Conservation (phyloP, 176 grass and related monocot species). For the Leersia perrieri region DNA sequence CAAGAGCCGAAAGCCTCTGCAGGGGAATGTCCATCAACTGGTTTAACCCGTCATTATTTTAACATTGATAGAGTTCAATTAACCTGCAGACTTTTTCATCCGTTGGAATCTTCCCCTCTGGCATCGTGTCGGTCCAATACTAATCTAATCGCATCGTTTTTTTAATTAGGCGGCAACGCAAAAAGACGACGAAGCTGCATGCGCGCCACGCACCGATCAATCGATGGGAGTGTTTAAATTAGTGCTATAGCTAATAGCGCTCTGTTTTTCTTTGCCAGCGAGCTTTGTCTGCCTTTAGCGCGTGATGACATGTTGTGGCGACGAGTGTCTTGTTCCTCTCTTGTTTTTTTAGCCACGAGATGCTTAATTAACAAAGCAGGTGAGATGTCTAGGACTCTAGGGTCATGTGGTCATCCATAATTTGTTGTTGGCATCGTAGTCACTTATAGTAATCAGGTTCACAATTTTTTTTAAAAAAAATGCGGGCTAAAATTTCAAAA, state of each 20-base stretch:
- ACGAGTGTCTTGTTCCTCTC: neutral
- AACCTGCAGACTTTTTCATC: constrained; percentile 4
- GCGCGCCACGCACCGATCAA: neutral
- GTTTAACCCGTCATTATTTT: neutral
- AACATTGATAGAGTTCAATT: no score
- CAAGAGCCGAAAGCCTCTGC: constrained; percentile 1
- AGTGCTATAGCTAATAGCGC: neutral
- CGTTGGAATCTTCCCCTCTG: constrained; percentile 58
- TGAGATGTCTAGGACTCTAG: constrained; percentile 6
- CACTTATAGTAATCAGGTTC: neutral
- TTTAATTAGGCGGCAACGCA: neutral
- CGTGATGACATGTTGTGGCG: constrained; percentile 16
- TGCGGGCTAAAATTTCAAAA: no score
- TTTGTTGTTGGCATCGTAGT: constrained; percentile 19
- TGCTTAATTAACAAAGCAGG: neutral
- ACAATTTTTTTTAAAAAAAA: neutral
- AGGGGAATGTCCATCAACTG: constrained; percentile 26
- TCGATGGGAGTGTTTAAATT: neutral
- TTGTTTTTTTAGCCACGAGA: neutral
- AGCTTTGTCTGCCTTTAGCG: constrained; percentile 20
- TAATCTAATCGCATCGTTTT: neutral
- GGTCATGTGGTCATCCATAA: constrained; percentile 59
- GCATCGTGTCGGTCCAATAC: constrained; percentile 23
- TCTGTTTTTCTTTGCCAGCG: neutral
- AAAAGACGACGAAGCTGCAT: neutral